These are phyloP conservation scores for Nasturtium officinale DNA, from an alignment of 345 rosid species.

Conservation along the genomic window DNA sequence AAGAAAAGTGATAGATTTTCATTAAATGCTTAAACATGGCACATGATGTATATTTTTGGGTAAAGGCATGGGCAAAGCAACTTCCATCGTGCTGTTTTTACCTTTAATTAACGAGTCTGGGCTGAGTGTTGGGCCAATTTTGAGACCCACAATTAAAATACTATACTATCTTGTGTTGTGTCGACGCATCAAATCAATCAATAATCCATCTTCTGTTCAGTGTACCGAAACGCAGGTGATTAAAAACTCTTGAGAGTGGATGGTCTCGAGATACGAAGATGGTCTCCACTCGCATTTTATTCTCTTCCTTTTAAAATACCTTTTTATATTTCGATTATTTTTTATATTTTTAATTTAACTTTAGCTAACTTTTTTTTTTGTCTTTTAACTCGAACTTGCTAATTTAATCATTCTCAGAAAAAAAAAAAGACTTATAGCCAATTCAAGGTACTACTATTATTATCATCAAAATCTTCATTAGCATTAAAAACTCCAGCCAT, in stretches of 20 bases:
- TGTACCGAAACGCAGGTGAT: background rate
- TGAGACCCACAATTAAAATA: background rate
- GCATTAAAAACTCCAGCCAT: background rate
- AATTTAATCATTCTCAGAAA: background rate
- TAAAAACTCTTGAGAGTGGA: background rate
- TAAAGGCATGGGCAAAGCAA: conserved; percentile 31
- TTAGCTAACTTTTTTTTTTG: background rate
- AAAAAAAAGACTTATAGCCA: background rate
- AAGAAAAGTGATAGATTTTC: background rate
- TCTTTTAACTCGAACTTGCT: background rate
- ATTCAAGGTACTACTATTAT: background rate
- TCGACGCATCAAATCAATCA: background rate
- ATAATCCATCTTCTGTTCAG: background rate
- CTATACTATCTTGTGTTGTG: too few species aligned
- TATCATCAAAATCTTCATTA: background rate
- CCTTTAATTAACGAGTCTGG: conserved; percentile 3
- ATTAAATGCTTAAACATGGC: conserved; percentile 39
- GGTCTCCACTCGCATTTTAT: background rate
- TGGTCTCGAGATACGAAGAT: background rate
- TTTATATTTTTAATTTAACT: background rate
- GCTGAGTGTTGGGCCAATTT: conserved; percentile 17
- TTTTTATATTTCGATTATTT: background rate
- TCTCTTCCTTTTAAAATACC: background rate
- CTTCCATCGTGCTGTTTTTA: background rate
- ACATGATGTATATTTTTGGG: conserved; percentile 28